phyloP scores from a whole-genome alignment of 1,284 basidiomycete species.

The Peniophora sp. region DNA sequence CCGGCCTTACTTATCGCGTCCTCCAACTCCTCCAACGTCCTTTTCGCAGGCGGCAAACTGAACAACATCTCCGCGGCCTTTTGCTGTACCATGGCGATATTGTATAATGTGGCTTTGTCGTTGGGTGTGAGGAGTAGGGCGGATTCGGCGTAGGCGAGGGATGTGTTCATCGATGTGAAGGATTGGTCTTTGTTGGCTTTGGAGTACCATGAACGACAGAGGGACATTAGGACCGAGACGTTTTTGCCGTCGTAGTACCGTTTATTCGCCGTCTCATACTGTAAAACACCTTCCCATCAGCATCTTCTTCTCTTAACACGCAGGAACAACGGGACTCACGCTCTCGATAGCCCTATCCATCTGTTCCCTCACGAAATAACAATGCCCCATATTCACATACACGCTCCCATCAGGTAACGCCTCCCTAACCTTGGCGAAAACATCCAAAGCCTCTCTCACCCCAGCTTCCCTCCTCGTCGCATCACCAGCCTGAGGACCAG shows the following conservation, averaged over 20 bases:
- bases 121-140: conserved; percentile 75
- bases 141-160: conserved; percentile 77
- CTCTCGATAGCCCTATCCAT: conserved; percentile 91
- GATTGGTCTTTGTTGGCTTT: conserved; percentile 86
- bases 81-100: conserved; percentile 95
- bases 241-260: conserved; percentile 69
- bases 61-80: conserved; percentile 88
- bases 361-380: conserved; percentile 85
- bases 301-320: conserved; percentile 3
- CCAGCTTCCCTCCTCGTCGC: conserved; percentile 56
- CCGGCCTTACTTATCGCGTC: conserved; percentile 74
- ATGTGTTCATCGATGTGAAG: conserved; percentile 70
- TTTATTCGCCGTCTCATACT: conserved; percentile 86
- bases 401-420: conserved; percentile 80
- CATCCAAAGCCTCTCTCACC: conserved; percentile 76
- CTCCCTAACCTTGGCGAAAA: conserved; percentile 86
- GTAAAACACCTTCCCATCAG: not conserved
- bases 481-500: conserved; percentile 51
- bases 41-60: conserved; percentile 62
- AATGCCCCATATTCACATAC: conserved; percentile 93
- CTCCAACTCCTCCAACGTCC: conserved; percentile 74
- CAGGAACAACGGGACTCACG: conserved; percentile 43
- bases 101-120: conserved; percentile 87
- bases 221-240: conserved; percentile 68
- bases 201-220: conserved; percentile 86